Base-by-base conservation (phyloP, 2,329 filamentous ascomycete species). In the Nemania sp. region DNA sequence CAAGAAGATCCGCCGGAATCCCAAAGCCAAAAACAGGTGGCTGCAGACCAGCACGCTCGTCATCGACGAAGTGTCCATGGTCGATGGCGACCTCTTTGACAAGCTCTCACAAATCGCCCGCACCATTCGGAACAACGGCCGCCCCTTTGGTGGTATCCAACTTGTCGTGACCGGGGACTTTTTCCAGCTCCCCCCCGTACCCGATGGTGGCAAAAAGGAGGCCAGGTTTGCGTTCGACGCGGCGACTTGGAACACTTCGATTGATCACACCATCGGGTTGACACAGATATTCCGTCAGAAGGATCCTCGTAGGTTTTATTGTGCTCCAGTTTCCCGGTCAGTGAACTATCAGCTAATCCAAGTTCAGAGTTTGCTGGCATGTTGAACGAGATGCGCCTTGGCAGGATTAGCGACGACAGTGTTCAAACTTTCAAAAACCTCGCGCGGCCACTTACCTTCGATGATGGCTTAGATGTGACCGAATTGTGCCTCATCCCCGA, bases 21-120 rank as follows among this genome's bases (percentile, higher is more conserved):
- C 82, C 15, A 97, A 97, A 69, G 91, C 91, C 19, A 93, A 89
- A 68, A 88, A 85, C 60, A 83, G 93, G 34, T 99, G 95, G 95
- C 75, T 95, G 61, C 84, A 86, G 52, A 96, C 91, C 0, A 96
- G 92, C 67, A 84, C 91, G 11, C 80, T 99, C 20, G 81, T 99
- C 62, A 83, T 99, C 64, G 94, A 99, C 72, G 94, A 99, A 70
- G 86, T 99, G 3, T 97, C 94, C 11, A 99, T 99, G 95, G 92
- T 99, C 4, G 94, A 99, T 65, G 94, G 91, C 1, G 92, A 97
- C 28, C 79, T 99, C 0, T 99, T 97, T 62, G 94, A 99, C 75
- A 99, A 99, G 71, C 80, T 99, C 15, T 91, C 95, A 57, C 83
- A 89, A 56, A 89, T 99, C 61, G 93, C 92, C 12, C 83, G 93